Evolutionary conservation across 352 stramenopile species (phyloP), one percentile per base, ranked within the genome.

Genomic region (Aphanomyces stellatus): DNA sequence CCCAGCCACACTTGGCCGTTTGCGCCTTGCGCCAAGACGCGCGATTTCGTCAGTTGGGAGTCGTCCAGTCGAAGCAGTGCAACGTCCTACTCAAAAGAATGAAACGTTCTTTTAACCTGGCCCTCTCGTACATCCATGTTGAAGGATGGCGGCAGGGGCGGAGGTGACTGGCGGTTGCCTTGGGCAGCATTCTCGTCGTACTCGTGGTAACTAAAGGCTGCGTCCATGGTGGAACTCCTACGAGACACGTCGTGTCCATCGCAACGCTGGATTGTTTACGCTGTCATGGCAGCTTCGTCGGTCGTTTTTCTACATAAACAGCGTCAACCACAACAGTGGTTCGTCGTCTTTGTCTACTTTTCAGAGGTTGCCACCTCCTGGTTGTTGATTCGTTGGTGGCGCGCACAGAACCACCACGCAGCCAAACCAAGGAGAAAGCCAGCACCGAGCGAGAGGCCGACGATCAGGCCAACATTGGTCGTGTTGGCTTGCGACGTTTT

Each of bases 1-100:
- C 60, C 60, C 11, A 33, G 27, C 40, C 40, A 67, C 33, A 67
- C 49, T 57, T 67, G 28, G 19, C 60, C 60, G 25, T 65, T 56
- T 19, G 57, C 57, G 27, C 57, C 57, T 35, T 55, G 35, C 27
- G 59, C 59, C 3, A 65, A 19, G 7, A 10, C 4, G 5, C 31
- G 17, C 0, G n/a, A 13, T 35, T 56, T 65, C 4, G 13, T 7
- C 25, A 65, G 27, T 5, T 22, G 19, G 27, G 15, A 31, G 19
- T 65, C 59, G 11, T 65, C 59, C 11, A 55, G 33, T 46, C 59
- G 59, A 53, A 65, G 8, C 25, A 65, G 41, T 19, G 19, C 59
- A 5, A 65, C 2, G 3, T 51, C 59, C 59, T 65, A 55, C 4
- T n/a, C 25, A 61, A 24, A 35, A 13, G 24, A 53, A 53, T 22